Conservation (phyloP, 148 eudicot species). For the Nyssa sinensis region DNA sequence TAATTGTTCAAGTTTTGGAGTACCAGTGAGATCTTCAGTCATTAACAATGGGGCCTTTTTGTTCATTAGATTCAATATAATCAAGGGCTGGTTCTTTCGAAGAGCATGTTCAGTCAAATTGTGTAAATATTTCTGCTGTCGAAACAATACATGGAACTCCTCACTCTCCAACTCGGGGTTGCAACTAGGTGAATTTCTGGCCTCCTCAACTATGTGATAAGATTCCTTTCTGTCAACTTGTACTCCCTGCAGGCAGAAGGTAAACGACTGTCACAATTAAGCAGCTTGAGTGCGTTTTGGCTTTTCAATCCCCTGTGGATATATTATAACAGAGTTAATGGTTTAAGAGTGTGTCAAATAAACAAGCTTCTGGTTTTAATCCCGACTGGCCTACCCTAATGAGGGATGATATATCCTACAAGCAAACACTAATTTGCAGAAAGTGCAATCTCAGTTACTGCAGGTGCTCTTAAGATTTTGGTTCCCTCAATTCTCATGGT, state of each 20-base stretch:
- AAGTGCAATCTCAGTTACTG: no score
- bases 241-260: conserved; percentile 57
- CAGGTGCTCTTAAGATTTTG: conserved; percentile 2
- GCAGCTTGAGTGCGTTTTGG: neutral
- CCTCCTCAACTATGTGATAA: conserved; percentile 35
- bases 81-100: conserved; percentile 71
- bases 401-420: no score
- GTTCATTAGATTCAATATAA: conserved; percentile 69
- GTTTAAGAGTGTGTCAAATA: neutral
- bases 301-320: neutral
- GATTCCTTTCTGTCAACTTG: conserved; percentile 43
- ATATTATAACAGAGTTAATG: neutral
- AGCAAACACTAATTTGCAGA: no score
- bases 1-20: conserved; percentile 52
- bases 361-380: neutral
- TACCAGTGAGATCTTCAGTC: conserved; percentile 51
- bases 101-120: conserved; percentile 78
- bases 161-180: conserved; percentile 46
- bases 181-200: conserved; percentile 27
- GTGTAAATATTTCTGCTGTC: conserved; percentile 57
- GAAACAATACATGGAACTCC: conserved; percentile 48
- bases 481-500: neutral
- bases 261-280: neutral
- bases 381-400: neutral
- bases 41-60: conserved; percentile 44